Evolutionary conservation across 2,329 filamentous ascomycete genomes (phyloP).

Genomic region (Coniochaeta prunicola): DNA sequence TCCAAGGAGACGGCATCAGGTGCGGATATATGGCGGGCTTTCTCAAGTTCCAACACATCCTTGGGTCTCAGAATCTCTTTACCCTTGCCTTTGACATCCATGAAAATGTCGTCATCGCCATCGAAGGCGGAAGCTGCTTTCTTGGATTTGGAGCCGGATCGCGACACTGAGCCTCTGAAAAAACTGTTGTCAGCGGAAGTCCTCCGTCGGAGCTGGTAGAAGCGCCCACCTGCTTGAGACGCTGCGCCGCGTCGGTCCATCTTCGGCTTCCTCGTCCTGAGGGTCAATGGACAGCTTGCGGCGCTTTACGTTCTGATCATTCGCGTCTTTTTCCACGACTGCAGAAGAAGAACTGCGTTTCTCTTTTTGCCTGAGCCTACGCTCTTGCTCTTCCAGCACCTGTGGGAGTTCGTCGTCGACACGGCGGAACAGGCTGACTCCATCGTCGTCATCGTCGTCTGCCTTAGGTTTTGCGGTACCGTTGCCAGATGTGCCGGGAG

Average conservation of each 20-base stretch:
- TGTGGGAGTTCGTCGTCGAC: slow-evolving; percentile 41
- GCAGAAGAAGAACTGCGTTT: slow-evolving; percentile 12
- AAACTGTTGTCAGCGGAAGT: not conserved
- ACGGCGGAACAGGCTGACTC: slow-evolving; percentile 41
- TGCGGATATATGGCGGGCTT: not conserved
- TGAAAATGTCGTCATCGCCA: slow-evolving; percentile 9
- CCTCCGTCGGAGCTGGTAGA: not conserved
- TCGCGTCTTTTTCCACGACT: not conserved
- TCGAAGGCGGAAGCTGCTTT: slow-evolving; percentile 1
- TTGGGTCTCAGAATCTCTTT: slow-evolving; percentile 12
- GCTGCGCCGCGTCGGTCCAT: not conserved
- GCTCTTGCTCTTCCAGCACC: slow-evolving; percentile 16
- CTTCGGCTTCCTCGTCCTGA: slow-evolving; percentile 4
- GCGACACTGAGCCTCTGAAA: not conserved
- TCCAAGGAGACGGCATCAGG: not conserved
- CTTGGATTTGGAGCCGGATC: not conserved
- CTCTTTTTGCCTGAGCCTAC: slow-evolving; percentile 11
- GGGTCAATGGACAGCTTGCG: slow-evolving; percentile 10
- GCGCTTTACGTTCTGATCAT: slow-evolving; percentile 14
- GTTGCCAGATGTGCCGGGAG: not conserved
- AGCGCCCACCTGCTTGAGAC: not conserved
- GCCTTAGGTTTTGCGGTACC: slow-evolving; percentile 3
- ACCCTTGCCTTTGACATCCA: slow-evolving; percentile 16
- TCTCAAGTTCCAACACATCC: slow-evolving; percentile 4
- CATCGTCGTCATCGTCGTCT: slow-evolving; percentile 21